These are phyloP conservation scores for Fraxinus floribunda DNA, from an alignment of 305 asterid species.

Conservation along the genomic window DNA sequence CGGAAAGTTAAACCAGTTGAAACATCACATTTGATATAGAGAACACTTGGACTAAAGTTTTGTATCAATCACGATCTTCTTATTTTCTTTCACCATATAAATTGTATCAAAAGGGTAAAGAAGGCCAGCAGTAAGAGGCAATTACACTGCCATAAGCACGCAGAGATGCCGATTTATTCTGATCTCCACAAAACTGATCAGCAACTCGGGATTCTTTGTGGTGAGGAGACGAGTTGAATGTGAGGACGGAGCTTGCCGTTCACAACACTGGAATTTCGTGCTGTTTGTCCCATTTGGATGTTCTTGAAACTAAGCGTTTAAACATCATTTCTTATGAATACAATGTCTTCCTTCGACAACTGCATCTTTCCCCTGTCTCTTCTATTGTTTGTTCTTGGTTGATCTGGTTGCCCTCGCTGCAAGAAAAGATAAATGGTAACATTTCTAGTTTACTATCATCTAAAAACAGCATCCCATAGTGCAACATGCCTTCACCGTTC, in stretches of 20 bases:
- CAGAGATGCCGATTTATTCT: neutral
- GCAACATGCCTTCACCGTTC: neutral
- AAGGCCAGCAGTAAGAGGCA: neutral
- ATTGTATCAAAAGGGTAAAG: neutral
- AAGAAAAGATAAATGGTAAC: neutral
- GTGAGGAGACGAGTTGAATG: slow-evolving; percentile 1
- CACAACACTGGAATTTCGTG: neutral
- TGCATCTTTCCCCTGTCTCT: slow-evolving; percentile 72
- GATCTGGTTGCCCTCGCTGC: slow-evolving; percentile 67
- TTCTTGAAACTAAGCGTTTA: neutral
- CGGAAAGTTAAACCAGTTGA: neutral
- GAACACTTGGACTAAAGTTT: neutral
- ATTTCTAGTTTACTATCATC: neutral
- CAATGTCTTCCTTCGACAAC: slow-evolving; percentile 56
- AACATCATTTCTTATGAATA: slow-evolving; percentile 37
- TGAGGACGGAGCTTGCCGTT: neutral
- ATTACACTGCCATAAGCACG: neutral
- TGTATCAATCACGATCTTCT: neutral
- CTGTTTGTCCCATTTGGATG: neutral
- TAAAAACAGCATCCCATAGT: neutral
- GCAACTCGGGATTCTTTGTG: neutral
- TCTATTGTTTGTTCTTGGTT: slow-evolving; percentile 31
- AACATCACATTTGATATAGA: neutral
- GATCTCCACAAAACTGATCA: slow-evolving; percentile 12
- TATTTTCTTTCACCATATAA: neutral